A percentile compares a stretch with the other conserved stretches of the same genome.
These are phyloP conservation scores for Ustilago sp. DNA, from an alignment of 1,284 basidiomycete genomes.

Conservation along the genomic window DNA sequence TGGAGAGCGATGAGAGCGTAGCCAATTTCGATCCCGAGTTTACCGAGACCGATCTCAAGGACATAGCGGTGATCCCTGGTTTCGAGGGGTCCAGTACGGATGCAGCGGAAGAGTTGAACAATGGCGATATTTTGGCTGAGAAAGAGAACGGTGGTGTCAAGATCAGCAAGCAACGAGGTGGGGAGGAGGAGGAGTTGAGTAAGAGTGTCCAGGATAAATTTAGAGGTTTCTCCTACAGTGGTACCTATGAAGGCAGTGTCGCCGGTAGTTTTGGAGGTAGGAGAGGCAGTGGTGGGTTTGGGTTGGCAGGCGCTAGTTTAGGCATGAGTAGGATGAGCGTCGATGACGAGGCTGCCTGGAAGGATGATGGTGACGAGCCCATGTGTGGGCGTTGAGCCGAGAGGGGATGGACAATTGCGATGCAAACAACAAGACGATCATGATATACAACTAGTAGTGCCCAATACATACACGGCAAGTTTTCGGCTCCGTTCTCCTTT, in stretches of 20 bases:
- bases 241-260: conserved; percentile 62
- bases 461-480: background rate
- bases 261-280: conserved; percentile 59
- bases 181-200: conserved; percentile 52
- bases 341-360: conserved; percentile 25
- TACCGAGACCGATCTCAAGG: conserved; percentile 81
- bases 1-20: conserved; percentile 97
- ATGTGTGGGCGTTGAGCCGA: conserved; percentile 24
- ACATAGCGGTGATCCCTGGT: conserved; percentile 62
- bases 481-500: background rate
- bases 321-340: conserved; percentile 62
- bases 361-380: conserved; percentile 32
- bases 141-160: conserved; percentile 41
- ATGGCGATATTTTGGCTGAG: conserved; percentile 36
- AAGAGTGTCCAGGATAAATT: conserved; percentile 68
- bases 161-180: conserved; percentile 40
- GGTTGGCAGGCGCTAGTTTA: conserved; percentile 54
- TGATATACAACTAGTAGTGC: conserved; percentile 1
- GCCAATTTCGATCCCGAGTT: conserved; percentile 99
- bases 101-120: conserved; percentile 28
- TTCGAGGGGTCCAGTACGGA: conserved; percentile 54
- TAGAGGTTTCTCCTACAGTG: conserved; percentile 67
- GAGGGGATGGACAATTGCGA: background rate
- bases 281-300: conserved; percentile 44
- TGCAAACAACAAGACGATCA: background rate